These are phyloP conservation scores for Botrytis paeoniae DNA, from an alignment of 2,329 filamentous ascomycete species.

Conservation along the genomic window DNA sequence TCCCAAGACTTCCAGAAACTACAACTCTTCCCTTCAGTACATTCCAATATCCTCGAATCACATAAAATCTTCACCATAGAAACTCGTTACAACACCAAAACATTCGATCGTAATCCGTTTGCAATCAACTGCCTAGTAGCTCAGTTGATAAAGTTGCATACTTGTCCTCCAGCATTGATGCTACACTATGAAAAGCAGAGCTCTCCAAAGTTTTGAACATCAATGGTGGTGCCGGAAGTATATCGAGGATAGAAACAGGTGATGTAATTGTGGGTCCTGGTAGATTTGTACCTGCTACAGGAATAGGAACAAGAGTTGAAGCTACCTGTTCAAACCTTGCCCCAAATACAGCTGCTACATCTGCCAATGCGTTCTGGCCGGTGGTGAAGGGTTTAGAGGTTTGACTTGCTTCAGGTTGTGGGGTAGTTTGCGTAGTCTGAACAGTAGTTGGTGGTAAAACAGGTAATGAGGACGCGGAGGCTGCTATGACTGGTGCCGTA, in stretches of 20 bases:
- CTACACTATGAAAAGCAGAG: background rate
- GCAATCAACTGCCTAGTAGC: background rate
- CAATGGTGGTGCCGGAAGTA: background rate
- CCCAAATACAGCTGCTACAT: slow-evolving; percentile 20
- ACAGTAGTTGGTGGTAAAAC: background rate
- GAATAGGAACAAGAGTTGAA: background rate
- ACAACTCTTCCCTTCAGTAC: slow-evolving; percentile 10
- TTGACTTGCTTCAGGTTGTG: background rate
- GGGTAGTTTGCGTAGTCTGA: background rate
- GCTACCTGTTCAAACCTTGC: background rate
- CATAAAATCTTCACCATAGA: background rate
- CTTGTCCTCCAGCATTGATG: slow-evolving; percentile 17
- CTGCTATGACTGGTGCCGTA: background rate
- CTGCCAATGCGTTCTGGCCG: slow-evolving; percentile 13
- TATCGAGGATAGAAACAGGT: background rate
- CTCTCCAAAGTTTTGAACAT: slow-evolving; percentile 10
- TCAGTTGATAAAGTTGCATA: background rate
- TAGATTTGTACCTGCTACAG: background rate
- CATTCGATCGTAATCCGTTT: background rate
- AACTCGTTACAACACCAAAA: background rate
- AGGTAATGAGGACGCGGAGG: background rate
- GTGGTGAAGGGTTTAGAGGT: background rate
- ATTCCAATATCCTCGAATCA: slow-evolving; percentile 15
- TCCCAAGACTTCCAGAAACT: slow-evolving; percentile 16
- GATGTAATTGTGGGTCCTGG: slow-evolving; percentile 6